Evolutionary conservation across 257 asterid species (phyloP), one percentile per base, ranked within the genome.

Genomic region (Fraxinus quadrangulata): DNA sequence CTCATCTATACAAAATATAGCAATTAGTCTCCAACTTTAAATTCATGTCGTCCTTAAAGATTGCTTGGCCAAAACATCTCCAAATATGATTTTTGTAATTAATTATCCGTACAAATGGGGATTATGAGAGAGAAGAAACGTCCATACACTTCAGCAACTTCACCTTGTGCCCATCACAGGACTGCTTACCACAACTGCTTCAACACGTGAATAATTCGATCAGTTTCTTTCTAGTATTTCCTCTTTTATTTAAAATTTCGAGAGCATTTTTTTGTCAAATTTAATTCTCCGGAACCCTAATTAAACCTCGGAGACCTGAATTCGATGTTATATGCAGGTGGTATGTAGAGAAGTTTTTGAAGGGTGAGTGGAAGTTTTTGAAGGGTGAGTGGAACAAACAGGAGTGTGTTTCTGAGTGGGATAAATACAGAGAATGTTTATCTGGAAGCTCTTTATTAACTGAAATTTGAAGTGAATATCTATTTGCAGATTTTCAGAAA

Each of bases 331-430:
- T 70, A 40, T 74, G 67, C 78, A 93, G 99, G 83, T 91, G 99
- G 96, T 93, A 92, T 84, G 89, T 92, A 0, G 97, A 92, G 77
- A 90, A 91, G 82, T 93, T 92, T 83, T 83, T 91, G 91, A 95
- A 91, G 89, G 97, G 98, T n/a, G 89, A 89, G 74, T 94, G 97
- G 94, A 87, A 92, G 82, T 93, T 92, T 83, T 83, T 91, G 91
- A 95, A 91, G 89, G 97, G 98, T n/a, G 89, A 89, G 74, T 94
- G 97, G 94, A 87, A 92, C 49, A 92, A 90, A 81, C 87, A 88
- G 78, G 97, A 83, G 37, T 95, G 99, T 81, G 83, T 83, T 70
- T 70, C 82, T 56, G 98, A 92, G 85, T 95, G 97, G 98, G 86
- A 86, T 67, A 95, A 90, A 70, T 95, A 93, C 87, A 90, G 91